A percentile compares a stretch with the other conserved stretches of the same genome.
phyloP scores from a whole-genome alignment of 768 basidiomycete species.

The Lactifluus echinatus region DNA sequence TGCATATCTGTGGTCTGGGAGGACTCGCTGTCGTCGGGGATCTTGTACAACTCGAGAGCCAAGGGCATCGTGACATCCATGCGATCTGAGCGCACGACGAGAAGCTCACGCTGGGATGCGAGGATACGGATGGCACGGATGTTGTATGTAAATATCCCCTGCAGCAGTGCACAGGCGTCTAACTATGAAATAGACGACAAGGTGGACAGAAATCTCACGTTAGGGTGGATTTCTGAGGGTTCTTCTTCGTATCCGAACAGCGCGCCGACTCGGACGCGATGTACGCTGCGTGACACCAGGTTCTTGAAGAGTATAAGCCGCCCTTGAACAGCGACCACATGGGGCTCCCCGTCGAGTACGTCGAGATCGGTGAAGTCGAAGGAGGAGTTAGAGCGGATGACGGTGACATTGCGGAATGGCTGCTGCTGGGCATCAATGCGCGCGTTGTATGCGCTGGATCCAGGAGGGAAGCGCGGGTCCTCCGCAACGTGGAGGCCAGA shows the following conservation, averaged over 20 bases:
- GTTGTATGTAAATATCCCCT: slow-evolving; percentile 14
- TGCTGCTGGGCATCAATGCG: slow-evolving; percentile 1
- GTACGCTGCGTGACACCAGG: slow-evolving; percentile 4
- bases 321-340: slow-evolving; percentile 8
- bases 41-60: slow-evolving; percentile 15
- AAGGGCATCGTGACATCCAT: slow-evolving; percentile 6
- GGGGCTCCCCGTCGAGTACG: slow-evolving; percentile 7
- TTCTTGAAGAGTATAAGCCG: slow-evolving; percentile 15
- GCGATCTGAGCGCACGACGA: slow-evolving; percentile 16
- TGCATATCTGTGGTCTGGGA: background rate
- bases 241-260: slow-evolving; percentile 16
- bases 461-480: slow-evolving; percentile 18
- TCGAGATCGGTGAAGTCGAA: slow-evolving; percentile 17
- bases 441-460: slow-evolving; percentile 9
- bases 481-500: slow-evolving; percentile 14
- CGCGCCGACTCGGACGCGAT: slow-evolving; percentile 10
- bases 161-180: slow-evolving; percentile 10
- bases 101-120: slow-evolving; percentile 15
- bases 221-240: slow-evolving; percentile 8
- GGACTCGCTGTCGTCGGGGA: slow-evolving; percentile 3
- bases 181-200: background rate
- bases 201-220: slow-evolving; percentile 10
- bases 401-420: slow-evolving; percentile 10
- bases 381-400: slow-evolving; percentile 11
- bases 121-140: slow-evolving; percentile 20